These are phyloP conservation scores for Dactylonectria estremocensis DNA, from an alignment of 2,329 filamentous ascomycete genomes.

Conservation along the genomic window DNA sequence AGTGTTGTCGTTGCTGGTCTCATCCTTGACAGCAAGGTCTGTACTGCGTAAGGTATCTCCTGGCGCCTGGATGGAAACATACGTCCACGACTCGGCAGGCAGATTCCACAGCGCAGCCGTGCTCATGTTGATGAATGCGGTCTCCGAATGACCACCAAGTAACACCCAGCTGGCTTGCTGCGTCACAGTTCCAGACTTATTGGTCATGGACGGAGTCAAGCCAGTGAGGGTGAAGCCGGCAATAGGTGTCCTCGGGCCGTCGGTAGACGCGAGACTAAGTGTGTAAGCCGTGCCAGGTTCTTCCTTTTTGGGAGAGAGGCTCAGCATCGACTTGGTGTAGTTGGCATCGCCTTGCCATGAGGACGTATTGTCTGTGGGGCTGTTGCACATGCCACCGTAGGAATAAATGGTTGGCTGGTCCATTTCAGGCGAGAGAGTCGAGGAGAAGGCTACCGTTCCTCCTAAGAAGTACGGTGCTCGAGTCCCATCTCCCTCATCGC, in stretches of 20 bases:
- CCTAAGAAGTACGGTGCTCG: slow-evolving; percentile 67
- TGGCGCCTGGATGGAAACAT: slow-evolving; percentile 74
- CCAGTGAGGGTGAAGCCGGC: slow-evolving; percentile 90
- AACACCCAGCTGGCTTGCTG: slow-evolving; percentile 86
- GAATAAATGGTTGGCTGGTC: slow-evolving; percentile 75
- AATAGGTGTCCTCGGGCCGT: slow-evolving; percentile 81
- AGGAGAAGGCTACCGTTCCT: slow-evolving; percentile 77
- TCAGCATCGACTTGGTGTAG: slow-evolving; percentile 87
- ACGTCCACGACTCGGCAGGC: slow-evolving; percentile 90
- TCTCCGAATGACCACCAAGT: slow-evolving; percentile 86
- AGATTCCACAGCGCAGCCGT: slow-evolving; percentile 89
- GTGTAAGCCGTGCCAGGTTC: slow-evolving; percentile 52
- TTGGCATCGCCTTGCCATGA: slow-evolving; percentile 78
- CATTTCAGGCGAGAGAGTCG: slow-evolving; percentile 66
- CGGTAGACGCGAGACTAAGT: slow-evolving; percentile 57
- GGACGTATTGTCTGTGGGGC: slow-evolving; percentile 55
- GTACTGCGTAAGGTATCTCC: slow-evolving; percentile 57
- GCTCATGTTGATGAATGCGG: slow-evolving; percentile 95
- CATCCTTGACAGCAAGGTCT: slow-evolving; percentile 67
- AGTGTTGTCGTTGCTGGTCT: slow-evolving; percentile 13
- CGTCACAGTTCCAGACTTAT: slow-evolving; percentile 74
- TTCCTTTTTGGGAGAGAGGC: slow-evolving; percentile 65
- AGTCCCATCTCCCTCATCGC: slow-evolving; percentile 39
- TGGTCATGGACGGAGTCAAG: slow-evolving; percentile 78
- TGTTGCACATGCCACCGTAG: slow-evolving; percentile 93